Conservation (phyloP, 1,139 yeast genomes). For the Torulaspora pretoriensis region DNA sequence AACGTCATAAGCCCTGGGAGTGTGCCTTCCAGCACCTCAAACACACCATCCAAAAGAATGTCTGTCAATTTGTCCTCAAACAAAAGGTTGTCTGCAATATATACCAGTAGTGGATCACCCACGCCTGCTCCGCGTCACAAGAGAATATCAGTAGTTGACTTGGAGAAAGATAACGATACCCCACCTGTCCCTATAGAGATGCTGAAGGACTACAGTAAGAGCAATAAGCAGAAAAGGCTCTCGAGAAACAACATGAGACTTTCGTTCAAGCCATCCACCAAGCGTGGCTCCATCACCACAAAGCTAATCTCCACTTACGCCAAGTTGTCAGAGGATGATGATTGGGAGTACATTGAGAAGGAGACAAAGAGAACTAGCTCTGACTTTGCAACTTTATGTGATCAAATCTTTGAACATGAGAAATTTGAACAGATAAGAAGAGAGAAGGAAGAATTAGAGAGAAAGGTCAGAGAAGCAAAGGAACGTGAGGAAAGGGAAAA, state of each 20-base stretch:
- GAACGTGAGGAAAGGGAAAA: conserved; percentile 50
- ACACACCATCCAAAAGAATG: conserved; percentile 27
- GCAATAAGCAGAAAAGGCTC: conserved; percentile 23
- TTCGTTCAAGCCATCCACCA: conserved; percentile 41
- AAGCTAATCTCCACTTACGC: conserved; percentile 69
- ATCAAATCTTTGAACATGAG: conserved; percentile 65
- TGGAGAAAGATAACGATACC: conserved; percentile 21
- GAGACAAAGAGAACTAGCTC: conserved; percentile 74
- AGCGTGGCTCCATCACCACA: conserved; percentile 67
- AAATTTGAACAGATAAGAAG: conserved; percentile 54
- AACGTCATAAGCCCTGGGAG: conserved; percentile 15
- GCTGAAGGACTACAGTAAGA: conserved; percentile 30
- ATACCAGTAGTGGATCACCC: conserved; percentile 26
- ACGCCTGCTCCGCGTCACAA: conserved; percentile 31
- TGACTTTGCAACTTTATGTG: conserved; percentile 72
- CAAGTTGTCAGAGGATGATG: conserved; percentile 60
- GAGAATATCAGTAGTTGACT: conserved; percentile 25
- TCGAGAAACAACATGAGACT: conserved; percentile 37
- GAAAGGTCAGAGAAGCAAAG: conserved; percentile 44
- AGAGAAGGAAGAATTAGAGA: conserved; percentile 46
- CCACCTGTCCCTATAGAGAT: conserved; percentile 39
- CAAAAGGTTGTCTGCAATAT: conserved; percentile 21
- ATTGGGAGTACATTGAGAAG: conserved; percentile 67
- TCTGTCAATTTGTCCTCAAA: conserved; percentile 27
- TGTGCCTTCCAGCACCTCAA: conserved; percentile 19